Base-by-base conservation (phyloP, 257 asterid species). In the Penstemon eatonii region DNA sequence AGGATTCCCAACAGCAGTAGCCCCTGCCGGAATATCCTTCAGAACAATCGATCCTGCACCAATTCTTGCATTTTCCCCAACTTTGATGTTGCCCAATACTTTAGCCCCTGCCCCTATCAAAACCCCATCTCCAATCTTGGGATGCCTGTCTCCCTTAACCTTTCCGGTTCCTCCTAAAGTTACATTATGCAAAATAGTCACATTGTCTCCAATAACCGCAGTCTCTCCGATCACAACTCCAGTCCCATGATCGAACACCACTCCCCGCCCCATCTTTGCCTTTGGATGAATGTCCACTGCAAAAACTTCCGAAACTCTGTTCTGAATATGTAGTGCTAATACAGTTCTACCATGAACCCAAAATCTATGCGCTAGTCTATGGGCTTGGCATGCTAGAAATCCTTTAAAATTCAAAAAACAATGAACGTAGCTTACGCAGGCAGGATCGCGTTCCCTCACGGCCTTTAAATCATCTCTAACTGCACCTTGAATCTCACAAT, bases 111-210 rank as follows among this genome's bases (percentile, higher is more conserved):
- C 91, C 12, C 98, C 98, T 5, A 89, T 86, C 51, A 87, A 45
- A 15, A 87, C 96, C 3, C 91, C 95, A 41, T 89, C 86, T 4
- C 95, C 93, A 58, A 91, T 81, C 84, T 88, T 87, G 0, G 95
- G 97, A 70, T 92, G 98, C 54, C 98, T 62, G 56, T 89, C 96
- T 41, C 92, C 96, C 3, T 76, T 80, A 13, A 13, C 74, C 87
- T 92, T 91, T 45, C 98, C 96, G 0, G 95, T 89, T 3, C 96
- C 98, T 0, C 98, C 98, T 63, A 92, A 73, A 9, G 98, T 92
- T 67, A 92, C 98, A 13, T 68, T 77, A 70, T 92, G 98, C 73
- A 87, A 75, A 67, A 87, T 82, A 37, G 98, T 85, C 0, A 87
- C 96, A 8, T 77, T 58, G 59, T 89, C 63, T n/a, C 98, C 98